phyloP scores from a whole-genome alignment of 2,329 filamentous ascomycete genomes.

The Penicillium thymicola region DNA sequence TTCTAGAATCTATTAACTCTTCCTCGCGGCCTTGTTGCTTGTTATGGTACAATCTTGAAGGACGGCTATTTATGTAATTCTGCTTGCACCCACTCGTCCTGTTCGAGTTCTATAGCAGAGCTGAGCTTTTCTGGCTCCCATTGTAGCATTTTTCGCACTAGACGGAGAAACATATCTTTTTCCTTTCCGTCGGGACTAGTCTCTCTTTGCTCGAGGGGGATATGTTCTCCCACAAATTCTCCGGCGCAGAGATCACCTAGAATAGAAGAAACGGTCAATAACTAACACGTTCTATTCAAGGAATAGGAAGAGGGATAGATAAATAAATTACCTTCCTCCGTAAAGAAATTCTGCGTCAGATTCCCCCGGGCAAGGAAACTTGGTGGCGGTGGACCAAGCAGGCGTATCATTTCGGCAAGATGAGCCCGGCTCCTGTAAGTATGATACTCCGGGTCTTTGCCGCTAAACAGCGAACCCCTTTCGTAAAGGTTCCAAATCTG shows the following conservation, averaged over 20 bases:
- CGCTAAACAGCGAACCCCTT: slow-evolving; percentile 45
- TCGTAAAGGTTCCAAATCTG: slow-evolving; percentile 53
- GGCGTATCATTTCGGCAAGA: slow-evolving; percentile 48
- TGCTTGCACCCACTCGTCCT: background rate
- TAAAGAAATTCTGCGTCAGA: slow-evolving; percentile 40
- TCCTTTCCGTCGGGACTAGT: slow-evolving; percentile 36
- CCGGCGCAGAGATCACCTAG: slow-evolving; percentile 28
- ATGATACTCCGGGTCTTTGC: slow-evolving; percentile 39
- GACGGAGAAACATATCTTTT: slow-evolving; percentile 28
- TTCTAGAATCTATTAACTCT: no score
- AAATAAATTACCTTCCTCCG: slow-evolving; percentile 29
- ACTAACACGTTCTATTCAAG: background rate
- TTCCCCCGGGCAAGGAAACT: slow-evolving; percentile 34
- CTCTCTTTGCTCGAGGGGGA: slow-evolving; percentile 39
- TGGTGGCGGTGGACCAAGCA: slow-evolving; percentile 46
- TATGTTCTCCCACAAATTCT: slow-evolving; percentile 18
- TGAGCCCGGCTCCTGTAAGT: slow-evolving; percentile 46
- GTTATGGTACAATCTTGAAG: no score
- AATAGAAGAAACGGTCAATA: background rate
- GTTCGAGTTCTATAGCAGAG: slow-evolving; percentile 19
- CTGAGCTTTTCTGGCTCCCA: slow-evolving; percentile 34
- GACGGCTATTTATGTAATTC: background rate
- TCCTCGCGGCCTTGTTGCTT: no score
- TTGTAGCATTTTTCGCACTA: slow-evolving; percentile 39
- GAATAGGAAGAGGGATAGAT: background rate